Evolutionary conservation across 1,284 basidiomycete species (phyloP), one percentile per base, ranked within the genome.

Genomic region (Neolentinus lepideus): DNA sequence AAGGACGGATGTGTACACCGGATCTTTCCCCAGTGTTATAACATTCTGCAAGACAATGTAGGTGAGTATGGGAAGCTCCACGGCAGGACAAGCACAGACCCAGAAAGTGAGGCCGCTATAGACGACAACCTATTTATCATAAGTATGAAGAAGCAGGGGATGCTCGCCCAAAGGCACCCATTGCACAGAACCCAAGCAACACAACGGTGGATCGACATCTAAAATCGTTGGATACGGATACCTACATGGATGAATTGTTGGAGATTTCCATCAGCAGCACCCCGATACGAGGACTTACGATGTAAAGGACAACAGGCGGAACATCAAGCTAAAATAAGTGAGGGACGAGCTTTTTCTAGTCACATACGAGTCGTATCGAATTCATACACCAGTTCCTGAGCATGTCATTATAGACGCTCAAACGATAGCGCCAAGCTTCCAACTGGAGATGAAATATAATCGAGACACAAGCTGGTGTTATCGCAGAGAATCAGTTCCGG

Each of bases 21-120:
- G 27, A 12, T 24, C 33, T 24, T 24, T 29, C 16, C 51, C 51
- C 21, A 33, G 51, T 26, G 51, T 52, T n/a, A 52, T 10, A 8
- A 52, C 33, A 36, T 52, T 52, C 51, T 43, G 38, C 12, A 31
- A n/a, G n/a, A n/a, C n/a, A n/a, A n/a, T n/a, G n/a, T n/a, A n/a
- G n/a, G n/a, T n/a, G n/a, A n/a, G n/a, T n/a, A n/a, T n/a, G n/a
- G n/a, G n/a, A n/a, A n/a, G n/a, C n/a, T n/a, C n/a, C n/a, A n/a
- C 29, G 9, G n/a, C 10, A 4, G 4, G 24, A 25, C 29, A 31
- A 31, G 29, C 6, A 31, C 29, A 31, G 29, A 31, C 29, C 29
- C 29, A 31, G 6, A 31, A 4, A 21, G 51, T 29, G 10, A 52
- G 33, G 22, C 29, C 33, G 27, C 19, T 16, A 36, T 52, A 52